These are phyloP conservation scores for Chrysosphaeria jannelii DNA, from an alignment of 2,329 filamentous ascomycete species.

Conservation along the genomic window DNA sequence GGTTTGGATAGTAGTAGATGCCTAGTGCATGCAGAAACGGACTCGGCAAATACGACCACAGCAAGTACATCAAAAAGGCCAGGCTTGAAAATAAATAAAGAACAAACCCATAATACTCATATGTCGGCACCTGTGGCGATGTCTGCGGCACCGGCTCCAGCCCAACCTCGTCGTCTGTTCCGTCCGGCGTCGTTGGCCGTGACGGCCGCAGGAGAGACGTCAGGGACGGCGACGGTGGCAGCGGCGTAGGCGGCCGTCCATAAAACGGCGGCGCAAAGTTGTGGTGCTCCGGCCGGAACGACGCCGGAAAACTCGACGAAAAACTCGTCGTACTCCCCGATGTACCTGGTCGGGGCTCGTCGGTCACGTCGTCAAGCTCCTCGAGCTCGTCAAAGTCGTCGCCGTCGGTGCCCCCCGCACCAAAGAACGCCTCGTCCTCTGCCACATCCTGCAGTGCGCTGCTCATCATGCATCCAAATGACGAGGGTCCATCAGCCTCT, in stretches of 20 bases:
- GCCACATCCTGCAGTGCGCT: no score
- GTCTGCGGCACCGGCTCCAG: conserved; percentile 51
- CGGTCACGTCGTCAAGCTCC: conserved; percentile 8
- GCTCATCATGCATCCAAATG: no score
- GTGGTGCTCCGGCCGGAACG: conserved; percentile 7
- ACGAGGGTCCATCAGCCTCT: no score
- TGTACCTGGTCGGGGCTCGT: conserved; percentile 3
- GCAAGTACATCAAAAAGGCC: conserved; percentile 40
- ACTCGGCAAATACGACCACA: conserved; percentile 76
- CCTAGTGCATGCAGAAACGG: conserved; percentile 79
- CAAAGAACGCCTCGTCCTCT: no score
- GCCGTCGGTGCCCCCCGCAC: no score
- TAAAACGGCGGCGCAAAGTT: conserved; percentile 68
- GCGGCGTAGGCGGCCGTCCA: conserved; percentile 77
- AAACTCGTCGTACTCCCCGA: neutral
- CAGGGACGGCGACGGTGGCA: conserved; percentile 74
- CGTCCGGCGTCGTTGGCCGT: conserved; percentile 77
- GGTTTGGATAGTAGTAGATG: conserved; percentile 87
- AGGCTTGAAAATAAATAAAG: conserved; percentile 73
- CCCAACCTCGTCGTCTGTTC: conserved; percentile 68
- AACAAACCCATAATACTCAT: conserved; percentile 98
- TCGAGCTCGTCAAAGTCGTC: conserved; percentile 6
- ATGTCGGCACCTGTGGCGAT: conserved; percentile 84
- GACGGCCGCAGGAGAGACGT: conserved; percentile 77
- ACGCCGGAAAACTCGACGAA: neutral